Conservation (phyloP, 805 yeast genomes). For the Yarrowia keelungensis region DNA sequence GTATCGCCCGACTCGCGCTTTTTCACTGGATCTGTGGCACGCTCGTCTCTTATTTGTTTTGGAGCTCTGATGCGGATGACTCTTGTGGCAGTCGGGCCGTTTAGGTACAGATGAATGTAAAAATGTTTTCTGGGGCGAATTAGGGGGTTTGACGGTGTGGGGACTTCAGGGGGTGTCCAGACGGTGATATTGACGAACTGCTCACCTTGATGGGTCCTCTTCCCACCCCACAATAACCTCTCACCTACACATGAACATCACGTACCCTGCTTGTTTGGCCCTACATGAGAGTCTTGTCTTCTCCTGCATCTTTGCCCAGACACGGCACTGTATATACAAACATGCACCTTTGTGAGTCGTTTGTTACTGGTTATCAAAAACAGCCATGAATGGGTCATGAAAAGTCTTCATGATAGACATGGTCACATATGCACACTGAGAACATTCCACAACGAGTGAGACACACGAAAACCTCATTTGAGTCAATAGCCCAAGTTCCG, state of each 20-base stretch:
- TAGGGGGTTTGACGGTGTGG: no score
- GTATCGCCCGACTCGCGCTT: not conserved
- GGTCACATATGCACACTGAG: no score
- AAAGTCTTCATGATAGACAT: no score
- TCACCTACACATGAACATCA: not conserved
- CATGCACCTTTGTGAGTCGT: not conserved
- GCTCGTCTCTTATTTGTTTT: not conserved
- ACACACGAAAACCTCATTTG: no score
- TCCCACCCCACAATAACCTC: not conserved
- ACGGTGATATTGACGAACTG: no score
- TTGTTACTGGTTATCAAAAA: not conserved
- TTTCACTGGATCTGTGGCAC: not conserved
- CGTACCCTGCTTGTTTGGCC: constrained; percentile 1
- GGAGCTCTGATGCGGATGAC: constrained; percentile 15
- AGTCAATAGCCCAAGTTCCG: no score
- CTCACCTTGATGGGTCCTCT: no score
- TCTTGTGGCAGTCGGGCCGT: constrained; percentile 13
- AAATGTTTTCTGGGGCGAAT: not conserved
- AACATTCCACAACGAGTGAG: no score
- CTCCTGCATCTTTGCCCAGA: constrained; percentile 12
- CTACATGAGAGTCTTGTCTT: not conserved
- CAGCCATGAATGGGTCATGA: not conserved
- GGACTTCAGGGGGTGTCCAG: not conserved
- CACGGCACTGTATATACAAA: constrained; percentile 6
- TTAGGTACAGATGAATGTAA: not conserved